Conservation (phyloP, 2,329 filamentous ascomycete genomes). For the Calonectria fujianensis region DNA sequence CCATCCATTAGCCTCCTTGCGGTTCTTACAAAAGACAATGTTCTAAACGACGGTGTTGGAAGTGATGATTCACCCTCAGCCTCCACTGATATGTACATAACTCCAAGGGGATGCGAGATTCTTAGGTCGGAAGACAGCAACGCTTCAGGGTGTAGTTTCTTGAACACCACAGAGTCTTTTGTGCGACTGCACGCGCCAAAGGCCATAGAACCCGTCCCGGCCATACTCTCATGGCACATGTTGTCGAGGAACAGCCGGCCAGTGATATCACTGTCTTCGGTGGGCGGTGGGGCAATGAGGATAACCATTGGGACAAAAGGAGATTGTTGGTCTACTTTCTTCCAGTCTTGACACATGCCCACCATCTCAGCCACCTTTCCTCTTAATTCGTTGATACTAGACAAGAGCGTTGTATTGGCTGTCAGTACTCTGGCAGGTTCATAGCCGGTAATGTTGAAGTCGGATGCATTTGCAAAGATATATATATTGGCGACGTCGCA, state of each 20-base stretch:
- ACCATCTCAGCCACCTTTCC: conserved; percentile 3
- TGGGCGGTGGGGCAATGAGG: background rate
- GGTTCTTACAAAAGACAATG: background rate
- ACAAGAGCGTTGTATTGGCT: background rate
- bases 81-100: background rate
- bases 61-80: background rate
- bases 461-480: background rate
- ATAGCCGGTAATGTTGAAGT: background rate
- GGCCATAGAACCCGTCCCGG: background rate
- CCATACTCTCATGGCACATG: conserved; percentile 6
- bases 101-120: background rate
- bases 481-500: background rate
- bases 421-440: background rate
- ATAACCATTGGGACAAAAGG: background rate
- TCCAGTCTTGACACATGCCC: background rate
- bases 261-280: background rate
- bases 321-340: background rate
- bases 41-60: background rate
- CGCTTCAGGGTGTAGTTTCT: background rate
- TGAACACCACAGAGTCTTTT: background rate
- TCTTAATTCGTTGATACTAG: background rate
- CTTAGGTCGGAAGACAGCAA: background rate
- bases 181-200: background rate
- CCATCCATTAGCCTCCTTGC: conserved; percentile 6
- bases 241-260: background rate